Evolutionary conservation across 1,284 basidiomycete genomes (phyloP), one percentile per base, ranked within the genome.

Genomic region (Trichosporon ovoides): DNA sequence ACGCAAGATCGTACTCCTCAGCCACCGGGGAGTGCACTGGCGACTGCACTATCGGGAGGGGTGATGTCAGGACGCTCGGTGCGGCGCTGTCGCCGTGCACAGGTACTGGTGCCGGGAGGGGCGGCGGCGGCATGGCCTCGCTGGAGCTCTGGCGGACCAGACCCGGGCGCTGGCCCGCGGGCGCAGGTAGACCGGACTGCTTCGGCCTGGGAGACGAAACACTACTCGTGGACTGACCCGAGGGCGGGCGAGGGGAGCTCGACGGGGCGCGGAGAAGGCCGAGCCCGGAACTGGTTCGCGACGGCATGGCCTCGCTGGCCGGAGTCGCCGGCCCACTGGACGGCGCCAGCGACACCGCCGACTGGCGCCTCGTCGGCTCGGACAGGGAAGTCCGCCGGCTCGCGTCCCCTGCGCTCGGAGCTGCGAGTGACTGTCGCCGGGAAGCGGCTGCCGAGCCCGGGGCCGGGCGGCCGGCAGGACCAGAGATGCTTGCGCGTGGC

Each of bases 111-210:
- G 51, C 51, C 2, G 35, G 51, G 13, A 52, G 19, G 11, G 51
- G 51, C 16, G 51, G 51, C 22, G 51, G 51, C 20, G 51, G 51
- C 51, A 52, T 52, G 1, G 51, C 51, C 36, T 24, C 33, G 22
- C 51, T 38, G 9, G 51, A 52, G 16, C 18, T 36, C 22, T 24
- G 37, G 20, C 35, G 35, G 3, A 35, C 35, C 3, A 38, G 16
- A 14, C 22, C 7, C 14, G 24, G 20, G n/a, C 37, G 51, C n/a
- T 24, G 20, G 20, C 9, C 51, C 35, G 24, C 16, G 10, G 37
- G 18, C 10, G 36, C 36, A 11, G 51, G 33, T 7, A 38, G 35
- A 18, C 20, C 36, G 18, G 35, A 38, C 22, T n/a, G n/a, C 36
- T 35, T 24, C 13, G 33, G 38, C 16, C 18, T n/a, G 24, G 38